Base-by-base conservation (phyloP, 352 stramenopile species). In the Pythium plurisporium region DNA sequence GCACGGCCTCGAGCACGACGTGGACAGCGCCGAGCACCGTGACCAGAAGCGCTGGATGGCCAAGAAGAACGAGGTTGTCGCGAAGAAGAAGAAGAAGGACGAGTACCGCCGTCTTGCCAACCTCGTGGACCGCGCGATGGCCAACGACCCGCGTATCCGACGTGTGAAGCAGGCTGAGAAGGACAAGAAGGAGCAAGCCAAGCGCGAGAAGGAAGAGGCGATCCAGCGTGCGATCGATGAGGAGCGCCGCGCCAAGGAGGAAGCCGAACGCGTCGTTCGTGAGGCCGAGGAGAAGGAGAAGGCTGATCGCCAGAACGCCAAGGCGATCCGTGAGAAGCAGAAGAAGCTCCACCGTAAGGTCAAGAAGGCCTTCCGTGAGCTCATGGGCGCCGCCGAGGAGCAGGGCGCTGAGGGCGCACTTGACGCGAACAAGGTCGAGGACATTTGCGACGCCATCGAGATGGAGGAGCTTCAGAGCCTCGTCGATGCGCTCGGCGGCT, bases 81-180 rank as follows among this genome's bases (percentile, higher is more conserved):
- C 79, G 48, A 93, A 93, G 79, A 93, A 93, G 77, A 88, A 86
- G 73, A 93, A 93, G 81, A 93, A 93, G 65, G 79, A 86, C 65
- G 83, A 93, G 69, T 93, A 93, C 71, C 73, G 72, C 15, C 83
- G 83, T 69, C 76, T 93, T 0, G 81, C 81, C 44, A 87, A 74
- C 59, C 72, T 93, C 14, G 81, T 93, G 38, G 83, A 93, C 71
- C 81, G 83, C 54, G 83, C 83, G 17, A 68, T 88, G 44, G 79
- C 83, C 23, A 73, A 67, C 25, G 83, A 93, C 49, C 83, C 83
- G 44, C 83, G 83, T 17, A 89, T 93, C 52, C 80, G 81, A 26
- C 81, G 81, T 43, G 79, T 91, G 30, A 93, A 93, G 60, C 83
- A 90, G 59, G 79, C 80, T 25, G 83, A 87, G 61, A 93, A 91